Evolutionary conservation across 2,329 filamentous ascomycete species (phyloP).

Genomic region (Metarhizium guizhouense): DNA sequence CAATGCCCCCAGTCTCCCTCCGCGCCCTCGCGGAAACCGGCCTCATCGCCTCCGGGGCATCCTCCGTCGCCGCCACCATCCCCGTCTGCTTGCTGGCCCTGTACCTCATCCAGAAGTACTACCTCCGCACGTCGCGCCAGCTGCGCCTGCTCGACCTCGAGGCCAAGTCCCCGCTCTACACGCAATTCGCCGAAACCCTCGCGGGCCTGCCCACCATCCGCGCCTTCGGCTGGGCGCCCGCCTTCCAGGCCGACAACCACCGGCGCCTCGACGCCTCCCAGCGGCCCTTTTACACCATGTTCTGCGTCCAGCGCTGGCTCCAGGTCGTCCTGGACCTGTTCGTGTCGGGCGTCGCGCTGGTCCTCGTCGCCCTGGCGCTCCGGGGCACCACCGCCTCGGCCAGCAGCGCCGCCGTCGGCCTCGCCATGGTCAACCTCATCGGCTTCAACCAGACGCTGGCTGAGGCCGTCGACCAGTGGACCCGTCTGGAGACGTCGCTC

Average conservation of each 20-base stretch:
- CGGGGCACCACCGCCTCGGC: conserved; percentile 11
- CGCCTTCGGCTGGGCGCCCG: conserved; percentile 36
- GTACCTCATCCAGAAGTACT: conserved; percentile 38
- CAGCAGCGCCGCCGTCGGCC: conserved; percentile 20
- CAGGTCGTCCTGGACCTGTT: conserved; percentile 38
- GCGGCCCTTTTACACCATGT: conserved; percentile 39
- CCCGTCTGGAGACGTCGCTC: conserved; percentile 25
- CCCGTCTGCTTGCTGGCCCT: conserved; percentile 30
- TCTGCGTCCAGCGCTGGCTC: conserved; percentile 40
- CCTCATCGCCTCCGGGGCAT: conserved; percentile 15
- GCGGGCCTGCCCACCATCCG: conserved; percentile 39
- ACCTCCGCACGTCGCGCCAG: conserved; percentile 43
- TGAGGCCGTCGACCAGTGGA: conserved; percentile 25
- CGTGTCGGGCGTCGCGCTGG: conserved; percentile 35
- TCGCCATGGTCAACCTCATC: conserved; percentile 20
- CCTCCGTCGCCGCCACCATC: conserved; percentile 27
- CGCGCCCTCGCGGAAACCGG: conserved; percentile 12
- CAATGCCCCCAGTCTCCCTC: conserved; percentile 10
- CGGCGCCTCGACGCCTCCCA: conserved; percentile 33
- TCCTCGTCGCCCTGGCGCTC: conserved; percentile 36
- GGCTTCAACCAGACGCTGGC: conserved; percentile 21
- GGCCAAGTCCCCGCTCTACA: conserved; percentile 37
- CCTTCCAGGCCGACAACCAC: conserved; percentile 25
- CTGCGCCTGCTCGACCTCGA: conserved; percentile 43
- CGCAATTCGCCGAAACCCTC: conserved; percentile 41